Evolutionary conservation across 78 protist species (phyloP).

Genomic region (Planoprotostelium fungivorum): DNA sequence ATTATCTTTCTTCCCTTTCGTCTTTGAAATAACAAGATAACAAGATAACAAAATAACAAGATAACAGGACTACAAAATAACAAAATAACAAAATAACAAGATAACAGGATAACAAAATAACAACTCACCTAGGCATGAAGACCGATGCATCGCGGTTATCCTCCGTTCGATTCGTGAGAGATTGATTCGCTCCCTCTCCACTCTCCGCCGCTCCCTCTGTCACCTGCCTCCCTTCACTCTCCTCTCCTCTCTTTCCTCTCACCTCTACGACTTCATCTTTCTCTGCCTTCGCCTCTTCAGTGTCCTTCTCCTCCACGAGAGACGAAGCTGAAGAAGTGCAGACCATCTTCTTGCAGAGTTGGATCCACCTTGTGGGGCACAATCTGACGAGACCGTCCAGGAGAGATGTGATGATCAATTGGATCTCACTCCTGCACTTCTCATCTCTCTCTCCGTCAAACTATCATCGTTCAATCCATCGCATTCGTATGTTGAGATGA

Average conservation of each 20-base stretch:
- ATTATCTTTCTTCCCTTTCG: no score
- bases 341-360: slow-evolving; percentile 37
- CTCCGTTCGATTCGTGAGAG: not conserved
- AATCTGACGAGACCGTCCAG: slow-evolving; percentile 29
- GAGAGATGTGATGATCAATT: slow-evolving; percentile 19
- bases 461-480: not conserved
- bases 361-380: slow-evolving; percentile 47
- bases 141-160: not conserved
- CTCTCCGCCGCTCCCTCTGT: not conserved
- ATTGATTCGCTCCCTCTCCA: not conserved
- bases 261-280: slow-evolving; percentile 18
- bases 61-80: no score
- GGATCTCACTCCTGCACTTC: slow-evolving; percentile 30
- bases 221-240: not conserved
- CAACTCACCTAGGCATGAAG: not conserved
- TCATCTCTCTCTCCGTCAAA: slow-evolving; percentile 40
- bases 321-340: slow-evolving; percentile 15
- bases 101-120: no score
- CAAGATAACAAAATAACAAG: no score
- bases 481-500: not conserved
- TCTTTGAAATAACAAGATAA: no score
- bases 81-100: no score
- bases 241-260: slow-evolving; percentile 15
- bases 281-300: slow-evolving; percentile 30
- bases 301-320: not conserved